Percentiles rank a stretch among this genome's conserved stretches.
Evolutionary conservation across 768 basidiomycete species (phyloP).

Genomic region (Lyophyllum decastes): DNA sequence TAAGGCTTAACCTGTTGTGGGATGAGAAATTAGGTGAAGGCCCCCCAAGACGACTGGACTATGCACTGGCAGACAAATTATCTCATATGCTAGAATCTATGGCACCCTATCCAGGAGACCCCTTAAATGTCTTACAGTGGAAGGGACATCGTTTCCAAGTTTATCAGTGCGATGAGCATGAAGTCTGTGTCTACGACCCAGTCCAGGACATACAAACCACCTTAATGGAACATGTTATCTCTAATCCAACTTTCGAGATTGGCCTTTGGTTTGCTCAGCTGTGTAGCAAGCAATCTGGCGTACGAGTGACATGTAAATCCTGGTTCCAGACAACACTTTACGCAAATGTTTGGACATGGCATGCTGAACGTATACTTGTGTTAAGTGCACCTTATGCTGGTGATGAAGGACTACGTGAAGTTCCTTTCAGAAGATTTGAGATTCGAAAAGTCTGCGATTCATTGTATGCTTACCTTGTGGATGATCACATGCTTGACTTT

Average conservation of each 20-base stretch:
- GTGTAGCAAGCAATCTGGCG: background rate
- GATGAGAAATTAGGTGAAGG: background rate
- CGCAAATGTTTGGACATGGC: background rate
- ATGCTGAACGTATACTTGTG: background rate
- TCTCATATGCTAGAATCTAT: background rate
- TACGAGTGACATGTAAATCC: background rate
- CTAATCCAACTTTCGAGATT: background rate
- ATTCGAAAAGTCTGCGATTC: background rate
- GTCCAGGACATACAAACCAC: background rate
- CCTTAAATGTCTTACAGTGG: background rate
- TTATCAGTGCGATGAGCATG: background rate
- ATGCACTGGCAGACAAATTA: background rate
- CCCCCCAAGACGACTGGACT: background rate
- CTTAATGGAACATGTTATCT: background rate
- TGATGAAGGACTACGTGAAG: no score
- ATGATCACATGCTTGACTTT: background rate
- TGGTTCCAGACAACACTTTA: background rate
- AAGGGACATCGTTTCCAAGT: background rate
- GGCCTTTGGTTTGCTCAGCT: background rate
- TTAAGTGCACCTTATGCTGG: background rate
- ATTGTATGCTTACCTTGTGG: background rate
- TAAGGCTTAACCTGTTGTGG: background rate
- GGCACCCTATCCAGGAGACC: background rate
- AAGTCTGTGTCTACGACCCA: background rate
- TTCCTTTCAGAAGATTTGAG: background rate